Conservation (phyloP, 2,329 filamentous ascomycete species). For the Arthrocladium fulminans region DNA sequence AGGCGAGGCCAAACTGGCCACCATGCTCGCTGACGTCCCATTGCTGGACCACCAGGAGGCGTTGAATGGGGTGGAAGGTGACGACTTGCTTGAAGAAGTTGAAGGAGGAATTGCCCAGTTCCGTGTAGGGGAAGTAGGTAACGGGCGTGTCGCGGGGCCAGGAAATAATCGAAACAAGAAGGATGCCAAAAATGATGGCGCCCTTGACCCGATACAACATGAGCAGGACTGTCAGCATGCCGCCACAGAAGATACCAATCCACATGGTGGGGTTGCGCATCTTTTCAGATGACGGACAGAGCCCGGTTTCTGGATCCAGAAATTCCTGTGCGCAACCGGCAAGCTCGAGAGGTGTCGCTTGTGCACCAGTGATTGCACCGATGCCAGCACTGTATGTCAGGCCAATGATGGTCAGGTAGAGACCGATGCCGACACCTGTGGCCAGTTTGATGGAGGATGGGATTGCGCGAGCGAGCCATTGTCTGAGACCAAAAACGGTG, state of each 20-base stretch:
- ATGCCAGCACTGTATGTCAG: conserved; percentile 74
- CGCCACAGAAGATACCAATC: conserved; percentile 81
- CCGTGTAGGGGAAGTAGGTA: conserved; percentile 70
- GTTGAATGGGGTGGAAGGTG: conserved; percentile 67
- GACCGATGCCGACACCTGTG: conserved; percentile 74
- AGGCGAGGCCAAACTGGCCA: conserved; percentile 69
- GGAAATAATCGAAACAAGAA: conserved; percentile 78
- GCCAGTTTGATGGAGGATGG: conserved; percentile 79
- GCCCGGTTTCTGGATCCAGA: conserved; percentile 34
- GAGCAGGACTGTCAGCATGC: conserved; percentile 67
- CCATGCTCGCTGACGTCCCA: conserved; percentile 63
- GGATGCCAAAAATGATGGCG: conserved; percentile 72
- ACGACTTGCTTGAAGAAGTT: conserved; percentile 85
- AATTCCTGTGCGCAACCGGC: conserved; percentile 59
- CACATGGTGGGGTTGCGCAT: conserved; percentile 80
- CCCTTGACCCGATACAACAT: conserved; percentile 84
- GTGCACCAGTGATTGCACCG: conserved; percentile 63
- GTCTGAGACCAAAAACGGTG: conserved; percentile 70
- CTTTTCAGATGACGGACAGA: conserved; percentile 57
- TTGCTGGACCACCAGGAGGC: conserved; percentile 60
- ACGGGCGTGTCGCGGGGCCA: conserved; percentile 71
- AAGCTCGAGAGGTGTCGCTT: conserved; percentile 60
- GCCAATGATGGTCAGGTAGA: conserved; percentile 62
- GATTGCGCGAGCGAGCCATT: conserved; percentile 79
- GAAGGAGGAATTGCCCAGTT: conserved; percentile 60